Percentiles rank a stretch among this genome's conserved stretches.
Evolutionary conservation across 2,329 filamentous ascomycete species (phyloP).

Genomic region (Plectosphaerella sp.): DNA sequence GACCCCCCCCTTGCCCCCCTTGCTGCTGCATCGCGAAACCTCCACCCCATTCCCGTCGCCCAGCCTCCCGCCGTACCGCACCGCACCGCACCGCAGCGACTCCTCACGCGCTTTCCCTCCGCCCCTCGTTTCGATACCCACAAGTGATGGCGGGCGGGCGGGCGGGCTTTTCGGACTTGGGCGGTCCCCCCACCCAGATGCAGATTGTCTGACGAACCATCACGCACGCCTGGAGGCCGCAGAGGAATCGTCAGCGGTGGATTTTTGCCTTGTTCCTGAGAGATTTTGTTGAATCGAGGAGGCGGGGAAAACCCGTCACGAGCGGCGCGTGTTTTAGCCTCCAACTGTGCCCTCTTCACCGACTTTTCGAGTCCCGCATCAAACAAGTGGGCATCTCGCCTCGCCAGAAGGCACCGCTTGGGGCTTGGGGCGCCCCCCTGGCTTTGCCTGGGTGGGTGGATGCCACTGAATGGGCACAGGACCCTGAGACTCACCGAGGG

Average conservation of each 20-base stretch:
- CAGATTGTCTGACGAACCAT: background rate
- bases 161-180: background rate
- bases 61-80: background rate
- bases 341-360: slow-evolving; percentile 9
- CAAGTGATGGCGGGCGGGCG: background rate
- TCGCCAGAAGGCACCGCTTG: background rate
- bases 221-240: background rate
- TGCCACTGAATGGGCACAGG: background rate
- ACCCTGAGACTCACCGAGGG: background rate
- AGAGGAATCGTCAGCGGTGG: background rate
- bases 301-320: background rate
- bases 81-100: background rate
- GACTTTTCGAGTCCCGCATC: slow-evolving; percentile 14
- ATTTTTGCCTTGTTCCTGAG: background rate
- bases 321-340: background rate
- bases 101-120: background rate
- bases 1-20: background rate
- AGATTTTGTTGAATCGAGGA: background rate
- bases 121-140: background rate
- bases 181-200: background rate
- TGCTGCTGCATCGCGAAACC: background rate
- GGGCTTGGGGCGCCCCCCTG: background rate
- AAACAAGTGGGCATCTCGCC: slow-evolving; percentile 8
- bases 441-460: background rate
- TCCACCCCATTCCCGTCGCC: background rate